These are phyloP conservation scores for Seiridium cupressi DNA, from an alignment of 2,329 filamentous ascomycete species.

Conservation along the genomic window DNA sequence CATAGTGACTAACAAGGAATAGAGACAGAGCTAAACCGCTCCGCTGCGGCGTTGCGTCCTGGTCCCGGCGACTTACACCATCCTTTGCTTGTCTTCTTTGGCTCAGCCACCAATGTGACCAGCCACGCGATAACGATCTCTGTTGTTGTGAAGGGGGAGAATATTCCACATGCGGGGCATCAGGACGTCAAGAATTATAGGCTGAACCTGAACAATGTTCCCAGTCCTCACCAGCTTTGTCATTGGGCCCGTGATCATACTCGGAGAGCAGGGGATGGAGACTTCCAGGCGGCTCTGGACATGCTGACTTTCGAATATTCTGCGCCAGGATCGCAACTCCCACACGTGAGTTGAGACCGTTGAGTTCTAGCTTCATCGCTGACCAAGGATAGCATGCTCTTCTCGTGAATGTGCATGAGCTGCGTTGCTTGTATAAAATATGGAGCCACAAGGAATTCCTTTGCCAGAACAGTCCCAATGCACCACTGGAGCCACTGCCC, in stretches of 20 bases:
- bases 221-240: neutral
- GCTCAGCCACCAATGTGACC: neutral
- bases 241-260: slow-evolving; percentile 10
- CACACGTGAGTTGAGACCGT: neutral
- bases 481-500: slow-evolving; percentile 33
- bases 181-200: neutral
- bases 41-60: neutral
- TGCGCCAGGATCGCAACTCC: slow-evolving; percentile 12
- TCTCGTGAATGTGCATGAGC: slow-evolving; percentile 40
- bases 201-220: neutral
- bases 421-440: slow-evolving; percentile 50
- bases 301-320: slow-evolving; percentile 18
- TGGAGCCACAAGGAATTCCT: slow-evolving; percentile 43
- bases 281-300: slow-evolving; percentile 25
- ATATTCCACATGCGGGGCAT: no score
- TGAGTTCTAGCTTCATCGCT: neutral
- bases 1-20: neutral
- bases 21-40: neutral
- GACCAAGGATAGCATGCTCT: neutral
- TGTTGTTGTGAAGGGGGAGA: neutral
- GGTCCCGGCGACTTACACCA: neutral
- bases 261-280: neutral
- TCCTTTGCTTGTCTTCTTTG: neutral
- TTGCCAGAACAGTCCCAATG: slow-evolving; percentile 23
- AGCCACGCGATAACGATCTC: neutral